phyloP scores from a whole-genome alignment of 345 rosid species.

The Lepidium sativum region DNA sequence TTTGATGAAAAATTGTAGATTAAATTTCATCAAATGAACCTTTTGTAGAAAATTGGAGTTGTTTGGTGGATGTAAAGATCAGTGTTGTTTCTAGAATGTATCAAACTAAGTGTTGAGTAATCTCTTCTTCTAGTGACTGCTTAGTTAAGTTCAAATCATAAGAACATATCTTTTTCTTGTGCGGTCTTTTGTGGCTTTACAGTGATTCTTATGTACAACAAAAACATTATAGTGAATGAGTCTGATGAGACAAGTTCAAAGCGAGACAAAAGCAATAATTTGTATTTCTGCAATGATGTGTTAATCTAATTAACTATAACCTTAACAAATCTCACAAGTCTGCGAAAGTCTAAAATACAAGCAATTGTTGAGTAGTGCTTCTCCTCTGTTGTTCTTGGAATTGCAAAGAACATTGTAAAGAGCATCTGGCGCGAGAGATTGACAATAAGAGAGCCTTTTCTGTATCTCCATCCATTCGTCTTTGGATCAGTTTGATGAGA shows the following conservation, averaged over 20 bases:
- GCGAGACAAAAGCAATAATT: not conserved
- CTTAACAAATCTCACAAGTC: not conserved
- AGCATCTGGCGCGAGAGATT: no score
- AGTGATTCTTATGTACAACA: not conserved
- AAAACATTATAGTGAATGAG: not conserved
- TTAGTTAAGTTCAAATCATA: not conserved
- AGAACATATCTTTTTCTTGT: not conserved
- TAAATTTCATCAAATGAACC: not conserved
- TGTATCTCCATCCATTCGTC: no score
- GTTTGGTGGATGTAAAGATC: not conserved
- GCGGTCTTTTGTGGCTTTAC: not conserved
- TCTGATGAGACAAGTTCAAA: not conserved
- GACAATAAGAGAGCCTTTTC: no score
- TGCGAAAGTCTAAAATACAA: conserved; percentile 1
- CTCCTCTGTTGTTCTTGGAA: not conserved
- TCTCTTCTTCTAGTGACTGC: not conserved
- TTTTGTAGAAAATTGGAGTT: not conserved
- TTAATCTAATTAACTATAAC: not conserved
- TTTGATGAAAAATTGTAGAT: not conserved
- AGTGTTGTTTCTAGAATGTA: not conserved
- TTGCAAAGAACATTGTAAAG: no score
- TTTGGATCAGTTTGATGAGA: no score
- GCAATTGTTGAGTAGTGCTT: not conserved
- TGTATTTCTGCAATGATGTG: not conserved
- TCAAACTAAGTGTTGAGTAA: not conserved